Evolutionary conservation across 2,329 filamentous ascomycete species (phyloP), one percentile per base, ranked within the genome.

Genomic region (Fusarium sp.): DNA sequence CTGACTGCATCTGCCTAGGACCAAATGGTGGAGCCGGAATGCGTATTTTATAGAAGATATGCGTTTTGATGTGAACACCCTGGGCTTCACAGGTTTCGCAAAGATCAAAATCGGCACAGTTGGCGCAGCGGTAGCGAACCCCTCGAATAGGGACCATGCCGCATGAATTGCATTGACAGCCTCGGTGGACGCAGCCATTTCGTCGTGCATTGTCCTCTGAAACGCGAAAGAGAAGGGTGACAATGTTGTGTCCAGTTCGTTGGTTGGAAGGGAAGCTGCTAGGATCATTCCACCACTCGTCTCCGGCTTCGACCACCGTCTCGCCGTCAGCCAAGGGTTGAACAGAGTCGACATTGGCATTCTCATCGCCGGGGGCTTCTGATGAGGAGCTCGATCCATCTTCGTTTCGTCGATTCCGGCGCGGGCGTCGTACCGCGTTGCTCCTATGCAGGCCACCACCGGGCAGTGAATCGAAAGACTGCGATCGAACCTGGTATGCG

Each of bases 31-130:
- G 92, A 1, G 93, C 91, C 1, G 95, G 95, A 10, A 98, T 89
- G 52, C 89, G 89, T 72, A 99, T 91, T 76, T 98, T 98, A 83
- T 96, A 96, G 77, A 99, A 98, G 41, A 98, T 86, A 76, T 99
- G 95, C 2, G 93, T 97, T 75, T 94, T 96, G 71, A 85, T 88
- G 73, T 97, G 94, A 2, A 89, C 78, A 22, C 86, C 86, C 68
- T 88, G 86, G 6, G 91, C 86, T 78, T 99, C 94, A 78, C 95
- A 99, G 7, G 89, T 89, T 73, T 97, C 93, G 79, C 95, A 99
- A 3, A 99, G 86, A 74, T 99, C 95, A 73, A 93, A 98, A 76
- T 99, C 94, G 65, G 91, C 88, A 74, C 95, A 99, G 78, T 99
- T 98, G 69, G 93, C 89, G 77, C 95, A 99, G 58, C 93, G 90